Evolutionary conservation across 352 stramenopile species (phyloP), one percentile per base, ranked within the genome.

Genomic region (Phytophthora aleatoria): DNA sequence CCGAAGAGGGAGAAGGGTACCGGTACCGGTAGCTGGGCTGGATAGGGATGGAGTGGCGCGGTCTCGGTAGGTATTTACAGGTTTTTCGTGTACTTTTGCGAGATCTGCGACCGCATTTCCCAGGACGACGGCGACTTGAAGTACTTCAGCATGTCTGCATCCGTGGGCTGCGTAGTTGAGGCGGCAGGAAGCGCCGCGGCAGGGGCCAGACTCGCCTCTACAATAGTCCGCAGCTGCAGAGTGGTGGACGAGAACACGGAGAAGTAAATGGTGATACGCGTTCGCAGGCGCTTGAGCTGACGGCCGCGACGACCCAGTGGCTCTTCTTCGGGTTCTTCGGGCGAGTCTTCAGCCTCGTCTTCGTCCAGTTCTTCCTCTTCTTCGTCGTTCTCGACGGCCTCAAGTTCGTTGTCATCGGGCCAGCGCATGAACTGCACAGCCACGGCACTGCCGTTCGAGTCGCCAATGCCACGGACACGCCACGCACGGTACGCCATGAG

Each of bases 91-190:
- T 83, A 91, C 66, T 88, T 71, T 59, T 87, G 71, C 48, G 73
- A 80, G 27, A 85, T 75, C 57, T 92, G 81, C 58, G 79, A 74
- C 27, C 84, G 76, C 53, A 88, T 70, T 57, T 90, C 83, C 83
- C 83, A 92, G 3, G 83, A 79, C 39, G 79, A 87, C n/a, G 79
- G 79, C 16, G 77, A 77, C 57, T 87, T 86, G 51, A 88, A 90
- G 66, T 88, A 90, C 45, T 83, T 80, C 49, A 82, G 49, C 83
- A 92, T 92, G 30, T 88, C 79, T 12, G 64, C 64, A 20, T 88
- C 83, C 5, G 77, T 85, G 1, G 79, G 78, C 27, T 79, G 56
- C 43, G 57, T 52, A n/a, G 57, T 61, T 9, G 51, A 47, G 2
- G 66, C 64, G 3, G 55, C 55, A 11, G 71, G 44, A 1, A 71